Percentiles rank a stretch among this genome's conserved stretches.
These are phyloP conservation scores for Hypoxylon lienhwacheense DNA, from an alignment of 495 filamentous ascomycete species.

Conservation along the genomic window DNA sequence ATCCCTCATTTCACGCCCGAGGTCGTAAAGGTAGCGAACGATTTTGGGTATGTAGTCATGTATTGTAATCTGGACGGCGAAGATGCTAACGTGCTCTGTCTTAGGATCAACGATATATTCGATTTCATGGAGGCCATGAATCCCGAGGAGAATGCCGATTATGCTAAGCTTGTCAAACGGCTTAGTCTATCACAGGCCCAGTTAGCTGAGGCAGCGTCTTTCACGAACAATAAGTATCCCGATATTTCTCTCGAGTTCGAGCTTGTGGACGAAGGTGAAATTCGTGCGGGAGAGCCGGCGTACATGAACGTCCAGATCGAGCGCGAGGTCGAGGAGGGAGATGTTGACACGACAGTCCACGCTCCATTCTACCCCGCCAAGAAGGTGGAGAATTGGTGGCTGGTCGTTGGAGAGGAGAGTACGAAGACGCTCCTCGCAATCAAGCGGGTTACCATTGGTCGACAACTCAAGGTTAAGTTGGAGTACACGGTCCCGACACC, in stretches of 20 bases:
- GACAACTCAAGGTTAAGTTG: conserved; percentile 72
- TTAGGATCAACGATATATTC: conserved; percentile 83
- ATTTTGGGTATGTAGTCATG: conserved; percentile 66
- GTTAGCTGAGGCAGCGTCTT: conserved; percentile 82
- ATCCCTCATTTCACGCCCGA: conserved; percentile 92
- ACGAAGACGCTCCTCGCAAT: conserved; percentile 86
- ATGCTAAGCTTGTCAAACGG: conserved; percentile 70
- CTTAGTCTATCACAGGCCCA: conserved; percentile 80
- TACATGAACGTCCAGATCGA: conserved; percentile 86
- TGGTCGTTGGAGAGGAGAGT: conserved; percentile 88
- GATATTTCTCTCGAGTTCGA: conserved; percentile 89
- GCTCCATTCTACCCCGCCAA: conserved; percentile 90
- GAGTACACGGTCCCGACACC: conserved; percentile 86
- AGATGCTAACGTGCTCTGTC: conserved; percentile 43
- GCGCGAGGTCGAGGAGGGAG: conserved; percentile 73
- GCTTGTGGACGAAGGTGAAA: conserved; percentile 74
- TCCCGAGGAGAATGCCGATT: conserved; percentile 81
- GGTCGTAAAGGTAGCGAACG: conserved; percentile 78
- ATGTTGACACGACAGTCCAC: conserved; percentile 83
- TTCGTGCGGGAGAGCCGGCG: conserved; percentile 77
- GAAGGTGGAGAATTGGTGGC: conserved; percentile 98
- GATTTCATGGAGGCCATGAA: conserved; percentile 99
- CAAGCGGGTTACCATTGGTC: conserved; percentile 87
- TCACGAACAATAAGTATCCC: conserved; percentile 97
- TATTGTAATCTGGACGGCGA: background rate